A percentile compares a stretch with the other conserved stretches of the same genome.
Conservation (phyloP, 2,329 filamentous ascomycete genomes). For the Calonectria hongkongensis region DNA sequence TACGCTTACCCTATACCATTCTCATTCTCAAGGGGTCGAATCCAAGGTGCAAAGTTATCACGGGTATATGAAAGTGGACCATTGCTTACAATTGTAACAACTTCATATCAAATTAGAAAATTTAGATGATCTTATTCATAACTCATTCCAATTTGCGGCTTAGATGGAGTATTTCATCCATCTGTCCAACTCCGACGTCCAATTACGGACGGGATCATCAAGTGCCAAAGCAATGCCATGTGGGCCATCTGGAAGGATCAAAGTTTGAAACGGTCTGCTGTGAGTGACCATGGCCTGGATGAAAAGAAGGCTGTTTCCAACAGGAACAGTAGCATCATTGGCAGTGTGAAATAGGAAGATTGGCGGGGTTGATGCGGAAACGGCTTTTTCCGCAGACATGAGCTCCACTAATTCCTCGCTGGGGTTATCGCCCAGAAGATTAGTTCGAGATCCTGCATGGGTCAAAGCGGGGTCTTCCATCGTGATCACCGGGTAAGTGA, state of each 20-base stretch:
- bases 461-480: conserved; percentile 45
- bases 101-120: too few relatives aligned
- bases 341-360: conserved; percentile 48
- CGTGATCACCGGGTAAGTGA: conserved; percentile 43
- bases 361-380: conserved; percentile 36
- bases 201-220: conserved; percentile 40
- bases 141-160: too few relatives aligned
- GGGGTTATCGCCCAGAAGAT: conserved; percentile 40
- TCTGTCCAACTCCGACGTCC: conserved; percentile 43
- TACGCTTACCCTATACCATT: too few relatives aligned
- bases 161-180: conserved; percentile 47
- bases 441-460: conserved; percentile 42
- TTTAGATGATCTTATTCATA: too few relatives aligned
- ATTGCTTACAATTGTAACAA: too few relatives aligned
- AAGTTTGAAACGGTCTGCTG: conserved; percentile 26
- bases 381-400: conserved; percentile 42
- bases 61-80: too few relatives aligned
- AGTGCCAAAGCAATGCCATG: conserved; percentile 43
- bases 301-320: conserved; percentile 43
- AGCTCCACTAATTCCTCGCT: conserved; percentile 29
- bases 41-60: too few relatives aligned
- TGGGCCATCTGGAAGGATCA: conserved; percentile 40
- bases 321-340: conserved; percentile 39
- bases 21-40: too few relatives aligned
- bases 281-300: conserved; percentile 44